Evolutionary conservation across 169 alveolate species (phyloP).

Genomic region (Plasmodium gaboni): DNA sequence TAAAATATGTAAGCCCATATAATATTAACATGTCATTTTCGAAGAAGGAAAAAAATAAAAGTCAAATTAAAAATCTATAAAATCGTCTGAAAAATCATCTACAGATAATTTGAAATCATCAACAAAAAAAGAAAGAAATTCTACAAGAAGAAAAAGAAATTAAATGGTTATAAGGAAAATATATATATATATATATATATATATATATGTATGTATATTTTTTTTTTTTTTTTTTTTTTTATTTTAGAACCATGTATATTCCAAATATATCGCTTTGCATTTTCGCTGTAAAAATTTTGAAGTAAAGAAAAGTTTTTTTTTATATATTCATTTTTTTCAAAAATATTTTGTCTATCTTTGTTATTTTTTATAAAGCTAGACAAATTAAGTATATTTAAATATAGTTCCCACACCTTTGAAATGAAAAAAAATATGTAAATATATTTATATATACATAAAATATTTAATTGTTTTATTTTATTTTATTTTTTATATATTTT

Average conservation of each 20-base stretch:
- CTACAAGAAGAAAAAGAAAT: not conserved
- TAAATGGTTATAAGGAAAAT: not conserved
- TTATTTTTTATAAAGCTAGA: slow-evolving; percentile 31
- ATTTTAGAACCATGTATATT: slow-evolving; percentile 22
- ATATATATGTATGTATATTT: not conserved
- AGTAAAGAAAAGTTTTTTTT: slow-evolving; percentile 44
- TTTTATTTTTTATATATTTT: too few species aligned
- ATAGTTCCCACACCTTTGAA: slow-evolving; percentile 60
- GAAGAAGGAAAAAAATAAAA: not conserved
- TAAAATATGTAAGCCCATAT: not conserved
- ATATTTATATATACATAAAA: not conserved
- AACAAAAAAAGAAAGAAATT: slow-evolving; percentile 44
- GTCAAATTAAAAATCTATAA: slow-evolving; percentile 21
- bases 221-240: not conserved
- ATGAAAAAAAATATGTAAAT: not conserved
- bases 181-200: not conserved
- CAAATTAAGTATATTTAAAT: slow-evolving; percentile 19
- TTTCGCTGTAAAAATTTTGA: slow-evolving; percentile 19
- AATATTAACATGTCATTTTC: not conserved
- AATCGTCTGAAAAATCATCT: slow-evolving; percentile 58
- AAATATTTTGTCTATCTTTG: slow-evolving; percentile 21
- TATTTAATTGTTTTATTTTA: not conserved
- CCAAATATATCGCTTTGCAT: slow-evolving; percentile 53
- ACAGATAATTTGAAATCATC: slow-evolving; percentile 26
- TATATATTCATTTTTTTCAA: slow-evolving; percentile 45